Percentiles rank a stretch among this genome's conserved stretches.
Evolutionary conservation across 1,284 basidiomycete genomes (phyloP).

Genomic region (Boletellus deceptivus): DNA sequence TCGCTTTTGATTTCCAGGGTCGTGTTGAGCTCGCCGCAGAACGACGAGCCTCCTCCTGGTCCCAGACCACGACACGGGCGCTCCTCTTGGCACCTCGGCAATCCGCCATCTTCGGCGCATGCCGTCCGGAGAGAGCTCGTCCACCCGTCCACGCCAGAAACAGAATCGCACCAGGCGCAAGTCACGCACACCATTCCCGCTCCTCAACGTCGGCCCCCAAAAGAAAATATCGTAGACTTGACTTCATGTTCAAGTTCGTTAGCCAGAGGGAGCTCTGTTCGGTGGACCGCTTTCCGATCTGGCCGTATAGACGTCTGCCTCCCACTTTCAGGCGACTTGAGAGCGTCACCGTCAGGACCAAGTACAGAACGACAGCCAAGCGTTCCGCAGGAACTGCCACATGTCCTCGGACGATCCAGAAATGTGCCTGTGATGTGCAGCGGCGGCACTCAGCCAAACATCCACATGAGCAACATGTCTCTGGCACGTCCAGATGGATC

Average conservation of each 20-base stretch:
- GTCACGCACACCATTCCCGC: background rate
- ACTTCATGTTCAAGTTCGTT: constrained; percentile 3
- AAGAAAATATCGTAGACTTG: constrained; percentile 10
- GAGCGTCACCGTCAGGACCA: background rate
- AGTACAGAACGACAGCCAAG: background rate
- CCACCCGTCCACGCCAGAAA: background rate
- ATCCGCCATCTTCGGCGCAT: background rate
- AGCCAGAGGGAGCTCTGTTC: background rate
- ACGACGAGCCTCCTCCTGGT: constrained; percentile 7
- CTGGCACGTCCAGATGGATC: background rate
- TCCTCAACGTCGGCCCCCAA: background rate
- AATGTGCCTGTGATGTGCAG: background rate
- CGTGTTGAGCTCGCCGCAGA: constrained; percentile 15
- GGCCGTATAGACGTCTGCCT: constrained; percentile 17
- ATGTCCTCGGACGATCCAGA: background rate
- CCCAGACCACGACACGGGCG: background rate
- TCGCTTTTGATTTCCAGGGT: background rate
- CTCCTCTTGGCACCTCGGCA: background rate
- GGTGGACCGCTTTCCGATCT: constrained; percentile 28
- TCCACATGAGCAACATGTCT: background rate
- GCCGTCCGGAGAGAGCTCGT: background rate
- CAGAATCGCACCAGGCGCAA: background rate
- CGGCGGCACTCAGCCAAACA: background rate
- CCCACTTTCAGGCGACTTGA: background rate
- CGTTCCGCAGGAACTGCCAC: background rate